Evolutionary conservation across 371 early-diverging fungal genomes (phyloP).

Genomic region (Caulochytrium protostelioides): DNA sequence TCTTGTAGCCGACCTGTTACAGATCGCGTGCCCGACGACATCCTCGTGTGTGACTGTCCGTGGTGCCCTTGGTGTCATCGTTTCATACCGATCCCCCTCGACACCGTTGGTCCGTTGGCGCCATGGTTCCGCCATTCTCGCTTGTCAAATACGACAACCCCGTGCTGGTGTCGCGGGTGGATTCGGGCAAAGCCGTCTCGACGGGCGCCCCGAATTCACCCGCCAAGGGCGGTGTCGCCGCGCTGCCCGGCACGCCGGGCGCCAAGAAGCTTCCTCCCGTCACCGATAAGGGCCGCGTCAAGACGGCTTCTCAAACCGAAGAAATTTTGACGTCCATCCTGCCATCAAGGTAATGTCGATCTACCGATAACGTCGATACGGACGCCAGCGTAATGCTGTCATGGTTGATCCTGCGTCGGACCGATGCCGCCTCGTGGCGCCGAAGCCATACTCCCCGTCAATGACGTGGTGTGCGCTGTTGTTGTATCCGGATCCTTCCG

Average conservation of each 20-base stretch:
- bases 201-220: constrained; percentile 1
- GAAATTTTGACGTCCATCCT: constrained; percentile 30
- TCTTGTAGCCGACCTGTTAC: too few relatives aligned
- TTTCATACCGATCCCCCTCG: too few relatives aligned
- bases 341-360: constrained; percentile 18
- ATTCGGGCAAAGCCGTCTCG: constrained; percentile 1
- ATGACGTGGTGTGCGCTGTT: too few relatives aligned
- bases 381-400: too few relatives aligned
- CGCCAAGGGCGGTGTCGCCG: constrained; percentile 4
- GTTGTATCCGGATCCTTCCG: too few relatives aligned
- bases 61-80: too few relatives aligned
- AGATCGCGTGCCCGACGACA: too few relatives aligned
- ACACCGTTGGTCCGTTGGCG: too few relatives aligned
- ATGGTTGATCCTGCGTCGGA: too few relatives aligned
- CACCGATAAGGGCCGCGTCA: constrained; percentile 19
- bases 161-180: constrained; percentile 23
- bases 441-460: too few relatives aligned
- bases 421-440: too few relatives aligned
- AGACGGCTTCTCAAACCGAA: constrained; percentile 27
- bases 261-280: constrained; percentile 23
- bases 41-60: too few relatives aligned
- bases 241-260: constrained; percentile 1
- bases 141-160: constrained; percentile 33
- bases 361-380: neutral
- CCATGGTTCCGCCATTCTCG: constrained; percentile 12